These are phyloP conservation scores for Marchantia polymorpha DNA, from an alignment of 225 moss, liverwort and hornwort species.

Conservation along the genomic window DNA sequence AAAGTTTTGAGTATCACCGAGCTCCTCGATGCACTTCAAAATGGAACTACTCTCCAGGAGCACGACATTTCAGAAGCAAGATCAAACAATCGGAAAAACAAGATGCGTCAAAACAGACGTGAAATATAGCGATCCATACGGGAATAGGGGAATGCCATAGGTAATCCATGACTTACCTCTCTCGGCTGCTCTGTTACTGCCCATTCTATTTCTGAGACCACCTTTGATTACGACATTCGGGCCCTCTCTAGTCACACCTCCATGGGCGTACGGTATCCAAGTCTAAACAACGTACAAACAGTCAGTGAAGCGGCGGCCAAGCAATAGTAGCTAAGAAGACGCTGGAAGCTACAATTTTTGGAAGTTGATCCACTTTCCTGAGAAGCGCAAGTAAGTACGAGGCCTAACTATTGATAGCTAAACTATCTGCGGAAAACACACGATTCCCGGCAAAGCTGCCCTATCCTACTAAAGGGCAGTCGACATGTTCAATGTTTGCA, in stretches of 20 bases:
- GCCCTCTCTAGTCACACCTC: constrained; percentile 37
- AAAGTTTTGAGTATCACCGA: neutral
- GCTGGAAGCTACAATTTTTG: neutral
- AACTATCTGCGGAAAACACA: too few relatives aligned
- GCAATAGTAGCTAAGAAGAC: neutral
- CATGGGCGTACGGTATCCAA: constrained; percentile 86
- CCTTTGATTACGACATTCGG: constrained; percentile 30
- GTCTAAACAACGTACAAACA: constrained; percentile 45
- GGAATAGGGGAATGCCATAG: too few relatives aligned
- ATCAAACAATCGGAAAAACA: neutral
- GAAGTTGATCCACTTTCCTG: too few relatives aligned
- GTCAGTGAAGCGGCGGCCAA: neutral
- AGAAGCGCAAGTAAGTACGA: too few relatives aligned
- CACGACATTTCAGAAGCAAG: neutral
- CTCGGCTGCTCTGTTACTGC: constrained; percentile 45
- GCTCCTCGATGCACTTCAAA: neutral
- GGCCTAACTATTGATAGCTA: too few relatives aligned
- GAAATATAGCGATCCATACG: neutral
- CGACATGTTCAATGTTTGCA: too few relatives aligned
- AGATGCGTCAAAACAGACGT: neutral
- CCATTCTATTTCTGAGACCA: constrained; percentile 32
- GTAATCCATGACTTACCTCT: constrained; percentile 52
- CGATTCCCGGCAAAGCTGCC: too few relatives aligned
- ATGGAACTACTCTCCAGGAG: neutral
- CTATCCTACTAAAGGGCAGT: too few relatives aligned